phyloP scores from a whole-genome alignment of 2,329 filamentous ascomycete genomes.

The Epichloe hybrida region DNA sequence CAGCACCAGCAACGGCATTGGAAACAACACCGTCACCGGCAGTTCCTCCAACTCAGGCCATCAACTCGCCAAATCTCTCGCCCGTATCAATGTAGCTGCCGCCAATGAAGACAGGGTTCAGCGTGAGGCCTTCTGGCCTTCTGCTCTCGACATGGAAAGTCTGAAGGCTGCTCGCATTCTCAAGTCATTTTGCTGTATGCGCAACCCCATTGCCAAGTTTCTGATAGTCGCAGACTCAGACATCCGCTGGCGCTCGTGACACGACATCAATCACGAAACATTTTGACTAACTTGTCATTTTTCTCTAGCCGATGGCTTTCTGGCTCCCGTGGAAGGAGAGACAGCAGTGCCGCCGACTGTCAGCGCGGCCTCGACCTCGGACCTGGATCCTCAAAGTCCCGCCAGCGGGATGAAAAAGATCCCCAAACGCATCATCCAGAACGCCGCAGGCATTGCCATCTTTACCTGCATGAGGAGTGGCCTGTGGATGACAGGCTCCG shows the following conservation, averaged over 20 bases:
- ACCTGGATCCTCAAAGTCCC: slow-evolving; percentile 30
- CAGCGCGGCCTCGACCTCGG: slow-evolving; percentile 11
- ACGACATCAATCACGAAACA: neutral
- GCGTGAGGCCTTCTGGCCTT: slow-evolving; percentile 69
- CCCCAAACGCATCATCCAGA: slow-evolving; percentile 69
- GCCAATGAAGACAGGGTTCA: slow-evolving; percentile 21
- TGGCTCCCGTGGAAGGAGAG: slow-evolving; percentile 27
- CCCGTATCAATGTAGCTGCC: slow-evolving; percentile 22
- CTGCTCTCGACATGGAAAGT: slow-evolving; percentile 73
- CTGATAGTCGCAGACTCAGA: neutral
- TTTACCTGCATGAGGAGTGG: slow-evolving; percentile 95
- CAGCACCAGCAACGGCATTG: slow-evolving; percentile 19
- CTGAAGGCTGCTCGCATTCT: slow-evolving; percentile 85
- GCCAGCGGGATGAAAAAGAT: slow-evolving; percentile 62
- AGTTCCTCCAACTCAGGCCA: neutral
- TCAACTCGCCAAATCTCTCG: slow-evolving; percentile 10
- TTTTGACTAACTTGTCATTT: slow-evolving; percentile 1
- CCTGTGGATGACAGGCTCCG: slow-evolving; percentile 80
- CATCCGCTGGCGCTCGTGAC: neutral
- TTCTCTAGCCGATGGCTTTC: slow-evolving; percentile 39
- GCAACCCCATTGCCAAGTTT: neutral
- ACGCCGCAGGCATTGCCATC: slow-evolving; percentile 80
- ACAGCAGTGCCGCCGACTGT: neutral
- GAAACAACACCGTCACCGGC: slow-evolving; percentile 2
- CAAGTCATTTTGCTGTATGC: slow-evolving; percentile 72